Base-by-base conservation (phyloP, 2,329 filamentous ascomycete species). In the Didymella lethalis region DNA sequence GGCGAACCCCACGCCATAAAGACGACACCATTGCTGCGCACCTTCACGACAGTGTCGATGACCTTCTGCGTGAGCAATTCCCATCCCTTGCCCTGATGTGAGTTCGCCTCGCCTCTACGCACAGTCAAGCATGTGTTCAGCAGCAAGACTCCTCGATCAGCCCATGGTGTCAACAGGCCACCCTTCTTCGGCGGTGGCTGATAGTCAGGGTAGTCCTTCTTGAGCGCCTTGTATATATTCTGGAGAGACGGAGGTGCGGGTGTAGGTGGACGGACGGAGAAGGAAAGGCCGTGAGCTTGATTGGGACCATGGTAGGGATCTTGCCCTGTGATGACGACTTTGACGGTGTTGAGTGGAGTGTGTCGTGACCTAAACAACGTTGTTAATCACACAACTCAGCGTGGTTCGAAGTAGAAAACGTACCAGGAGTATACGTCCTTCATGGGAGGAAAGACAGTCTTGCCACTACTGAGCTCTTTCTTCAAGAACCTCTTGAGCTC, bases 271-370 rank as follows among this genome's bases (percentile, higher is more conserved):
- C 91, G 91, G 54, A 98, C 93, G 47, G 92, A 97, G 84, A 99
- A 99, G 75, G 91, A 94, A 59, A 99, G 88, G 43, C 95, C 95
- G 77, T 98, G 95, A 49, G 95, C 95, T 83, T 99, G 95, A 78
- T 96, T 96, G 76, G 87, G 78, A 76, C 96, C 96, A 82, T 99
- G 95, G 78, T 99, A 99, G 2, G 95, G 95, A 76, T 99, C 95
- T 81, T 99, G 95, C 65, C 95, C 95, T 54, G 98, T 79, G 72
- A 99, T 93, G 61, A 99, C 93, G 57, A 91, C 90, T 78, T 96
- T 97, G 76, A 98, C 93, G 14, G 84, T 89, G 80, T 89, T 82
- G 68, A 99, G 88, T 7, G 95, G 93, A 0, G 94, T 97, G 77
- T 96, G 90, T 26, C 93, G 90, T 61, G 94, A 97, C 94, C 94